Evolutionary conservation across 805 yeast genomes (phyloP).

Genomic region (Metschnikowia santaceciliae): DNA sequence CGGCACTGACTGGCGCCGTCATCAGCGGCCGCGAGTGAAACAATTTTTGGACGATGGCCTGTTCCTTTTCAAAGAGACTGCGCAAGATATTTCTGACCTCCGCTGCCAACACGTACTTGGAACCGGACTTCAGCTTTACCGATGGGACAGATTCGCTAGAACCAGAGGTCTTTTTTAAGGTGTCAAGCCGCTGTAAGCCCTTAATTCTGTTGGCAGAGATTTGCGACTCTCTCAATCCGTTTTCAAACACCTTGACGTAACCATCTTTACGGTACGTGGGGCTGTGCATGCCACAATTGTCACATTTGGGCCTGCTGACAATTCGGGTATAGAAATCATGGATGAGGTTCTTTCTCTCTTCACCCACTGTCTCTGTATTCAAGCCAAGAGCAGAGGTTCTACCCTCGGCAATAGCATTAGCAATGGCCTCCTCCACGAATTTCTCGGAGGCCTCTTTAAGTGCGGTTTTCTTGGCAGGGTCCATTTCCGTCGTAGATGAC

Average conservation of each 20-base stretch:
- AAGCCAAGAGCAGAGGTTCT: conserved; percentile 63
- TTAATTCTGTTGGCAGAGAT: conserved; percentile 74
- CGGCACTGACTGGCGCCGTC: conserved; percentile 51
- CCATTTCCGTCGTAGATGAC: conserved; percentile 29
- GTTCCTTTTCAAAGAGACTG: conserved; percentile 72
- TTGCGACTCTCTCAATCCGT: conserved; percentile 79
- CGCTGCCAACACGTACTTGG: conserved; percentile 81
- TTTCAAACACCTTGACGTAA: conserved; percentile 85
- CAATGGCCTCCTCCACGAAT: conserved; percentile 68
- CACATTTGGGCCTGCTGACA: conserved; percentile 81
- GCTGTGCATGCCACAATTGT: conserved; percentile 92
- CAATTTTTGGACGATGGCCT: conserved; percentile 58
- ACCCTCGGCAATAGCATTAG: conserved; percentile 72
- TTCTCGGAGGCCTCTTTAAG: conserved; percentile 58
- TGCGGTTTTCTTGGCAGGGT: conserved; percentile 37
- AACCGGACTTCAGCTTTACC: conserved; percentile 62
- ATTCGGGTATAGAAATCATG: conserved; percentile 73
- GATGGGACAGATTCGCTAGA: conserved; percentile 38
- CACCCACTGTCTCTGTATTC: conserved; percentile 78
- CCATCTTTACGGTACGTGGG: conserved; percentile 96
- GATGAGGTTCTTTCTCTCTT: conserved; percentile 74
- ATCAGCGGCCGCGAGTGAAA: conserved; percentile 79
- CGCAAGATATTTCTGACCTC: conserved; percentile 80
- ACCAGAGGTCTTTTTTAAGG: conserved; percentile 39
- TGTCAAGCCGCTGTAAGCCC: conserved; percentile 70